Percentiles rank a stretch among this genome's conserved stretches.
Evolutionary conservation across 805 yeast species (phyloP).

Genomic region (Alloascoidea africana): DNA sequence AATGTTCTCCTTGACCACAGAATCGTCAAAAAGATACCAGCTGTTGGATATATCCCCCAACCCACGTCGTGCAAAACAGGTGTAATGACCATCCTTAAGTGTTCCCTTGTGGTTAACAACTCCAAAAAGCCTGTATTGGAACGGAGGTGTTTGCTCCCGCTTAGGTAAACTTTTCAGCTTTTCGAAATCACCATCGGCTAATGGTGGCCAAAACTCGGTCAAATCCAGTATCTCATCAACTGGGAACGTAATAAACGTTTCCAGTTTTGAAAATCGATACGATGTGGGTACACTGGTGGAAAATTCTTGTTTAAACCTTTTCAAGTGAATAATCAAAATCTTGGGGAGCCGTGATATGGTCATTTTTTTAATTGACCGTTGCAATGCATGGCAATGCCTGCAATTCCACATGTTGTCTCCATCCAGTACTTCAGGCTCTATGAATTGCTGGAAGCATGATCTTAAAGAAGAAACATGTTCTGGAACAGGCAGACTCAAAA

Average conservation of each 20-base stretch:
- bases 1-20: conserved; percentile 31
- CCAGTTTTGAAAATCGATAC: conserved; percentile 34
- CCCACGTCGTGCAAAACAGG: conserved; percentile 61
- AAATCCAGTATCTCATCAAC: conserved; percentile 39
- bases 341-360: conserved; percentile 67
- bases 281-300: too few relatives aligned
- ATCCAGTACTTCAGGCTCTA: conserved; percentile 56
- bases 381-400: conserved; percentile 50
- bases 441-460: conserved; percentile 67
- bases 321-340: conserved; percentile 68
- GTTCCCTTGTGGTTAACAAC: conserved; percentile 80
- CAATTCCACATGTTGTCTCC: conserved; percentile 80
- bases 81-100: conserved; percentile 78
- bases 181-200: conserved; percentile 24
- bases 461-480: conserved; percentile 24
- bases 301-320: conserved; percentile 47
- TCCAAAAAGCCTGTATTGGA: conserved; percentile 58
- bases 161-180: conserved; percentile 33
- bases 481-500: conserved; percentile 74
- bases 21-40: conserved; percentile 81
- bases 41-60: too few relatives aligned
- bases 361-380: conserved; percentile 52
- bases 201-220: conserved; percentile 58
- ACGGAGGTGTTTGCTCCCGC: conserved; percentile 71
- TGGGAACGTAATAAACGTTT: conserved; percentile 57